Base-by-base conservation (phyloP, 495 filamentous ascomycete species). In the Penicillium chermesinum region DNA sequence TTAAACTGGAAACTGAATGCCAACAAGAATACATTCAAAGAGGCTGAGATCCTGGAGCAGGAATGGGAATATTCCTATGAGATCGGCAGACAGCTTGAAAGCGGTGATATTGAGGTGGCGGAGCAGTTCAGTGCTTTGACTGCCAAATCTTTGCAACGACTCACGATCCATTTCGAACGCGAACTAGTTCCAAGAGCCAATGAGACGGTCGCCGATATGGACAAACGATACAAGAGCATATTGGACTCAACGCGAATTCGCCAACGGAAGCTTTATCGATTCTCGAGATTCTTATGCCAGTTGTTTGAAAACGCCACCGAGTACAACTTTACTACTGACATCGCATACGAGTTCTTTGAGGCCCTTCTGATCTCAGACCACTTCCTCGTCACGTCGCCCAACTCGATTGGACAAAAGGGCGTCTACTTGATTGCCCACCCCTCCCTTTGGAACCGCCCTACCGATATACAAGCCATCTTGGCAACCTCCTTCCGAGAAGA, bases 1-100 rank as follows among this genome's bases (percentile, higher is more conserved):
- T 73, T 98, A 42, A 95, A 95, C 57, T 96, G 90, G 87, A 96
- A 96, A 62, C 73, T 98, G 38, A 89, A 89, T 60, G 88, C 89
- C 37, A 97, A 96, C 70, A 96, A 95, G 63, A 98, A 97, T 66
- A 96, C 93, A 0, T 97, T 97, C 77, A 97, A 97, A 62, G 93
- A 97, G 59, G 93, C 93, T 10, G 93, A 98, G 67, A 88, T 98
- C 51, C 70, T 98, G 22, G 91, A 96, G 60, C 91, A 96, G 55
- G 93, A 97, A 64, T 98, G 93, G 91, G 86, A 85, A 19, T 97
- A 96, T 52, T 90, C 86, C 1, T 96, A 96, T 58, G 85, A 89
- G 46, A 86, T 97, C 49, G 93, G 91, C 10, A 79, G 85, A 17
- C 86, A 89, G 55, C 77, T 98, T 32, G 84, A 91, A 41, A 88